Percentiles rank a stretch among this genome's conserved stretches.
Evolutionary conservation across 2,329 filamentous ascomycete species (phyloP).

Genomic region (Fusarium subglutinans): DNA sequence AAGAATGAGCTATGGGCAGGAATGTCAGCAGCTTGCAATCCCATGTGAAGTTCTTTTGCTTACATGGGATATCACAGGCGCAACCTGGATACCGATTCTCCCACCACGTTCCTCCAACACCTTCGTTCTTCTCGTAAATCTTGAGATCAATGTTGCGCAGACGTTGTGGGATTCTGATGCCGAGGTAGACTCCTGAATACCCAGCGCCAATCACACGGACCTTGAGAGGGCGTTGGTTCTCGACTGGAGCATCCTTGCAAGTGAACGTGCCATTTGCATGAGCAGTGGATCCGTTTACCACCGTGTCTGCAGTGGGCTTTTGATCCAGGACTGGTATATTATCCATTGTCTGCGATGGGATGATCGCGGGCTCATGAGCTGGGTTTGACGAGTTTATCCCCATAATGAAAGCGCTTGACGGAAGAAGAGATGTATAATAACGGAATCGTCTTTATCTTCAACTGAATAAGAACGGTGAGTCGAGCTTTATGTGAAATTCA

Average conservation of each 20-base stretch:
- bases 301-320: neutral
- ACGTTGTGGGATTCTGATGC: neutral
- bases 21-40: too few species aligned
- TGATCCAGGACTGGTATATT: neutral
- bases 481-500: neutral
- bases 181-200: neutral
- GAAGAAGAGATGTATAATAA: neutral
- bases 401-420: neutral
- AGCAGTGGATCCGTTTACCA: neutral
- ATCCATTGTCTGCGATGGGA: rapidly evolving
- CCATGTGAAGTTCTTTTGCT: too few species aligned
- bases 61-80: neutral
- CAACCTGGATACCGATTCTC: neutral
- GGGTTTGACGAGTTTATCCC: neutral
- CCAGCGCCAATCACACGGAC: neutral
- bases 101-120: neutral
- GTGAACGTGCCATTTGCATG: neutral
- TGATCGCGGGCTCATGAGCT: neutral
- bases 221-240: neutral
- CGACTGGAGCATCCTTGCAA: neutral
- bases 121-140: neutral
- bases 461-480: rapidly evolving
- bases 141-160: neutral
- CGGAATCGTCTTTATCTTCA: rapidly evolving
- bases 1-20: neutral